Percentiles rank a stretch among this genome's conserved stretches.
Conservation (phyloP, 2,329 filamentous ascomycete species). For the Aureobasidium leucospermi region DNA sequence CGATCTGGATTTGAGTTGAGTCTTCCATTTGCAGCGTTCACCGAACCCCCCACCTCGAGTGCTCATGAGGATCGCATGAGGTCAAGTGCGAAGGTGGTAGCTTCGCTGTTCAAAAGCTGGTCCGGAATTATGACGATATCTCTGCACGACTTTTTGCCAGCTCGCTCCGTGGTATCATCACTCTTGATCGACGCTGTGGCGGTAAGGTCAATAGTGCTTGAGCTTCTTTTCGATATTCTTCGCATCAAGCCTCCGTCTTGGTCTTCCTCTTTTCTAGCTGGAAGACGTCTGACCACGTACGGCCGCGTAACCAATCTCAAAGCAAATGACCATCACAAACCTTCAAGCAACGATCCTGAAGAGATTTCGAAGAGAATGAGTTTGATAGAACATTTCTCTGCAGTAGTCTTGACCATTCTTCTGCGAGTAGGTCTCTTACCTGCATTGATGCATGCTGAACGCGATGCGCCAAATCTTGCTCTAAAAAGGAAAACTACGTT, state of each 20-base stretch:
- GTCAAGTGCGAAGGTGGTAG: constrained; percentile 85
- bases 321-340: constrained; percentile 49
- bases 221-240: constrained; percentile 74
- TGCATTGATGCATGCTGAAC: constrained; percentile 52
- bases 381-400: constrained; percentile 89
- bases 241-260: constrained; percentile 90
- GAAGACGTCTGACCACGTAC: constrained; percentile 87
- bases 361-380: constrained; percentile 60
- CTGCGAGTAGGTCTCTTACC: constrained; percentile 66
- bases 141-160: constrained; percentile 78
- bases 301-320: constrained; percentile 86
- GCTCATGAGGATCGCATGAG: constrained; percentile 61
- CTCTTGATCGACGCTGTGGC: constrained; percentile 51
- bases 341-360: constrained; percentile 52
- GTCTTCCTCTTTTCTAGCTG: constrained; percentile 92
- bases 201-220: constrained; percentile 70
- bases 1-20: constrained; percentile 84
- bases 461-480: constrained; percentile 58
- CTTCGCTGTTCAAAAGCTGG: constrained; percentile 88
- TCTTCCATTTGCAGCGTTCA: constrained; percentile 80
- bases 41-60: constrained; percentile 60
- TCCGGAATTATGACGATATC: constrained; percentile 81
- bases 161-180: constrained; percentile 69
- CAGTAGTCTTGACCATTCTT: constrained; percentile 76
- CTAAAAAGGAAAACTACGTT: constrained; percentile 85